A percentile compares a stretch with the other conserved stretches of the same genome.
Evolutionary conservation across 495 filamentous ascomycete species (phyloP).

Genomic region (Aspergillus steynii): DNA sequence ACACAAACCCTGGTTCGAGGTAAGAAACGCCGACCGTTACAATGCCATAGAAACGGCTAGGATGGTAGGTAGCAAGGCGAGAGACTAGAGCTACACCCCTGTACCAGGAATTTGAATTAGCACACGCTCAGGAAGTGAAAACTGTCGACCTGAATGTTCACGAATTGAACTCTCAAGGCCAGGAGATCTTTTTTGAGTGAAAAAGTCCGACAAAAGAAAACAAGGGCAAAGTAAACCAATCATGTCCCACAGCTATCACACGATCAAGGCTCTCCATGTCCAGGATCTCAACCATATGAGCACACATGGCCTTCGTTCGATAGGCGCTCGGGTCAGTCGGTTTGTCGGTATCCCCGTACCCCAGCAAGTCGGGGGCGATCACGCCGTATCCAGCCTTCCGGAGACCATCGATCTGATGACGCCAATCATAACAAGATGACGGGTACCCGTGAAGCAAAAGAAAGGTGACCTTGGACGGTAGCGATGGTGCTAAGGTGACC

Average conservation of each 20-base stretch:
- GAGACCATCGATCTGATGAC: conserved; percentile 39
- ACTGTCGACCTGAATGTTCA: too few relatives aligned
- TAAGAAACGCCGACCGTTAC: conserved; percentile 4
- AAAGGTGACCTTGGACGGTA: conserved; percentile 30
- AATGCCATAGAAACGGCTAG: not conserved
- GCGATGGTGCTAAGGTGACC: conserved; percentile 24
- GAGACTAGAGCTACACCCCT: conserved; percentile 10
- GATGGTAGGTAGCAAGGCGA: not conserved
- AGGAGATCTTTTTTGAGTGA: not conserved
- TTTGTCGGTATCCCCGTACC: conserved; percentile 49
- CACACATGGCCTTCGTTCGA: conserved; percentile 31
- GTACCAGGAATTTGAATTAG: not conserved
- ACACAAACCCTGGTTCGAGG: not conserved
- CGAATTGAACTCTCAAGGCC: not conserved
- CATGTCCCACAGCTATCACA: not conserved
- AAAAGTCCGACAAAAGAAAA: not conserved
- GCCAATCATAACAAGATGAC: conserved; percentile 45
- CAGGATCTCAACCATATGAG: conserved; percentile 36
- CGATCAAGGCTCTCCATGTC: conserved; percentile 16
- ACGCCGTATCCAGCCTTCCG: conserved; percentile 41
- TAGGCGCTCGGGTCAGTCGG: conserved; percentile 34
- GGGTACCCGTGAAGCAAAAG: conserved; percentile 47
- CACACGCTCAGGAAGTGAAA: too few relatives aligned
- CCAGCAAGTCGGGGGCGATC: conserved; percentile 48
- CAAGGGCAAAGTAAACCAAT: not conserved